phyloP scores from a whole-genome alignment of 2,329 filamentous ascomycete genomes.

The Neofusicoccum cordaticola region DNA sequence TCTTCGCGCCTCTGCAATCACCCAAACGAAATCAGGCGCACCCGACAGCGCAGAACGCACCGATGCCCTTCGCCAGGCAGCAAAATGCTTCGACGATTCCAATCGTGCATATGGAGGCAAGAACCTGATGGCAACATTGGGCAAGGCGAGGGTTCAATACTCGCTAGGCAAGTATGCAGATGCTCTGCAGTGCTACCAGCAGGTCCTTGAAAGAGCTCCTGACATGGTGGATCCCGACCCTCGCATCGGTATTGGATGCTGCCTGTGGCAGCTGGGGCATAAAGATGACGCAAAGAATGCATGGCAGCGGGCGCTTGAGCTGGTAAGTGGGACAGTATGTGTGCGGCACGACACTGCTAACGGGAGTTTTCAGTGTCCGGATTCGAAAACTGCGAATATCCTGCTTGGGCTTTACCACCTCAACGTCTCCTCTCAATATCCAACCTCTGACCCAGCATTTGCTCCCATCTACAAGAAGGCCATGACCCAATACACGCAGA shows the following conservation, averaged over 20 bases:
- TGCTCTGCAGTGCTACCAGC: constrained; percentile 80
- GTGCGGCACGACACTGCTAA: constrained; percentile 4
- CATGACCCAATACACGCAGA: constrained; percentile 92
- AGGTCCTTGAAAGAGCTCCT: constrained; percentile 80
- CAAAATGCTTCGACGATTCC: constrained; percentile 94
- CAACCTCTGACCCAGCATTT: constrained; percentile 82
- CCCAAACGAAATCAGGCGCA: constrained; percentile 65
- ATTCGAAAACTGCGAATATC: constrained; percentile 87
- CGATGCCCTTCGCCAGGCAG: constrained; percentile 77
- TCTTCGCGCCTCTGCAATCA: constrained; percentile 79
- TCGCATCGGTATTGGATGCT: constrained; percentile 92
- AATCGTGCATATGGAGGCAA: constrained; percentile 77
- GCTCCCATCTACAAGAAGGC: constrained; percentile 83
- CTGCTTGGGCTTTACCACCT: constrained; percentile 88
- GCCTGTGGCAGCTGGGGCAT: constrained; percentile 93
- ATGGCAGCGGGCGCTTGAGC: constrained; percentile 83
- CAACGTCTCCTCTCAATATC: constrained; percentile 77
- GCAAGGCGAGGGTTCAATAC: constrained; percentile 82
- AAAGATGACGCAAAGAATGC: constrained; percentile 88
- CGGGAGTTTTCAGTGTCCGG: constrained; percentile 52
- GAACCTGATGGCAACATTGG: constrained; percentile 90
- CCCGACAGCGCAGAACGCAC: constrained; percentile 68
- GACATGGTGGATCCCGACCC: constrained; percentile 89
- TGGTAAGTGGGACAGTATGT: constrained; percentile 48
- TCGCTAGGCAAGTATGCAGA: constrained; percentile 84